Conservation (phyloP, 2,329 filamentous ascomycete species). For the Aspergillus versicolor region DNA sequence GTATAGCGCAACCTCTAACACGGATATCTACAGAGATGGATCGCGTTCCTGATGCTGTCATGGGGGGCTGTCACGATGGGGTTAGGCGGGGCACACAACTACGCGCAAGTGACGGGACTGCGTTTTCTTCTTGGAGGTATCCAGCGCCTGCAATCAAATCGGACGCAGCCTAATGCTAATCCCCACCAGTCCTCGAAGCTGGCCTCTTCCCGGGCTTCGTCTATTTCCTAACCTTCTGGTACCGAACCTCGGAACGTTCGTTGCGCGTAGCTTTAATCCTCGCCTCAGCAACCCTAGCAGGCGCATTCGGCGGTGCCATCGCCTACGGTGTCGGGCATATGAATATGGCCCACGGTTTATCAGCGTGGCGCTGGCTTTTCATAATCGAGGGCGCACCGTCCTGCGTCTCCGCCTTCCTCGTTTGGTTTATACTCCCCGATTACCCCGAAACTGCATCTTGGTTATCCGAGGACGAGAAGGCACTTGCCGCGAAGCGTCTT, state of each 20-base stretch:
- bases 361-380: slow-evolving; percentile 51
- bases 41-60: slow-evolving; percentile 51
- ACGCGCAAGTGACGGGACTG: slow-evolving; percentile 44
- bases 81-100: slow-evolving; percentile 46
- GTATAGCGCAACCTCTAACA: neutral
- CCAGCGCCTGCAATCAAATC: neutral
- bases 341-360: slow-evolving; percentile 30
- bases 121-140: slow-evolving; percentile 48
- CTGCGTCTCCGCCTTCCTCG: slow-evolving; percentile 36
- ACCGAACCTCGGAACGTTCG: slow-evolving; percentile 55
- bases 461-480: slow-evolving; percentile 47
- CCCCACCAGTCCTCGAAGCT: slow-evolving; percentile 45
- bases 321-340: slow-evolving; percentile 53
- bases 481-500: slow-evolving; percentile 42
- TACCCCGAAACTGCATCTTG: slow-evolving; percentile 50
- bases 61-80: slow-evolving; percentile 53
- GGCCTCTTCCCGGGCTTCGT: slow-evolving; percentile 52
- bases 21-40: slow-evolving; percentile 38
- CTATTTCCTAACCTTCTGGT: slow-evolving; percentile 55
- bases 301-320: slow-evolving; percentile 54
- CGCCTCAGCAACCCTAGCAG: slow-evolving; percentile 56
- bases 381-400: slow-evolving; percentile 46
- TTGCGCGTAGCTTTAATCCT: slow-evolving; percentile 58
- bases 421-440: slow-evolving; percentile 50
- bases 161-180: neutral